Base-by-base conservation (phyloP, 2,329 filamentous ascomycete species). In the Fusarium citri region DNA sequence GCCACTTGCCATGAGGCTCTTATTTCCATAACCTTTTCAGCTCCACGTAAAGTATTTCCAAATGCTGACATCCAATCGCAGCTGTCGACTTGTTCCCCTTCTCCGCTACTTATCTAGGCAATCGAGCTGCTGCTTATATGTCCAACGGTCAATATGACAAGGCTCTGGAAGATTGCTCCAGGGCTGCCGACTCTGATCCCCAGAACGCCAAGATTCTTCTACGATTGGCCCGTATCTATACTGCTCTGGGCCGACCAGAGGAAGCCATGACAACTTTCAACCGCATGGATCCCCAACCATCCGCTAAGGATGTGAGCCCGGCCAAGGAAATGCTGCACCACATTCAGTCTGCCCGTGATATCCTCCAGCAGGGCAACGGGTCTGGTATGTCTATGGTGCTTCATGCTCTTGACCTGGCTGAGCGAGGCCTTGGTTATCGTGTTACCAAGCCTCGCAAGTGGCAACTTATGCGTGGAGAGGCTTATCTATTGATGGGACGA, bases 121-220 rank as follows among this genome's bases (percentile, higher is more conserved):
- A 99, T 85, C 92, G 96, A 76, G 94, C 96, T 41, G 96, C 96
- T 30, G 96, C 96, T 37, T 94, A 93, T 83, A 97, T 99, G 86
- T 93, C 93, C 55, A 93, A 93, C 63, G 91, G 91, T 73, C 89
- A 91, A 76, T 98, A 91, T 78, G 83, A 87, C 60, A 87, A 91
- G 68, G 96, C 96, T 18, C 84, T 98, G 64, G 93, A 96, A 59
- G 96, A 99, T 81, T 96, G 93, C 81, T 91, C 89, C 76, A 88
- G 87, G 57, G 94, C 96, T 9, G 89, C 93, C 72, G 91, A 95
- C 71, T 83, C 97, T 45, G 94, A 98, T 70, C 91, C 94, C 1
- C 85, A 90, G 74, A 98, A 97, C 78, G 80, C 92, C 74, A 99
- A 98, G 83, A 93, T 97, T 64, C 84, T 97, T 67, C 89, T 97